phyloP scores from a whole-genome alignment of 768 basidiomycete species.

The Xerocomus spinulosus region DNA sequence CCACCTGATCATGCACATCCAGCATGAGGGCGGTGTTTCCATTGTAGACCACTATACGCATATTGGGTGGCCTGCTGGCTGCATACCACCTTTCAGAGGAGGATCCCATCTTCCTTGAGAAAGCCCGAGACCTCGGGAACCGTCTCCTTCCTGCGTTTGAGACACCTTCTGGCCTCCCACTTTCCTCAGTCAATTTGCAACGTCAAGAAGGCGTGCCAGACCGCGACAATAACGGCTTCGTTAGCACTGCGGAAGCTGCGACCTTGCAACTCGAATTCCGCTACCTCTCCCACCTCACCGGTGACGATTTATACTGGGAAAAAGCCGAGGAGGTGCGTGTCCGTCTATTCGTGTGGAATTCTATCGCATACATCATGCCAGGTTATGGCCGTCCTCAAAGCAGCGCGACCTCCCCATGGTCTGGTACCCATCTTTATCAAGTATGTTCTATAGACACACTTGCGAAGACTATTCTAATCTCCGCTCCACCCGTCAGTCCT shows the following conservation, averaged over 20 bases:
- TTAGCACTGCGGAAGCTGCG: constrained; percentile 81
- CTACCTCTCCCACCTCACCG: constrained; percentile 78
- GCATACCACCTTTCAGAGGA: constrained; percentile 73
- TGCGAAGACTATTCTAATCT: constrained; percentile 7
- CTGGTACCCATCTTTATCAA: constrained; percentile 82
- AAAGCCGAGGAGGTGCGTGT: constrained; percentile 62
- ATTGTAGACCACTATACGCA: constrained; percentile 80
- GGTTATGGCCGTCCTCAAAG: constrained; percentile 70
- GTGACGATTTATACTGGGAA: constrained; percentile 75
- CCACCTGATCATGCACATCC: neutral
- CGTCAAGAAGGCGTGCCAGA: constrained; percentile 56
- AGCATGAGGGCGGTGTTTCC: constrained; percentile 4
- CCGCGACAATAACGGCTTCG: constrained; percentile 51
- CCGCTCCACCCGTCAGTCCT: constrained; percentile 34
- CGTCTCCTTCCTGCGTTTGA: constrained; percentile 83
- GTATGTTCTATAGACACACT: constrained; percentile 38
- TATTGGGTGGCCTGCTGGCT: constrained; percentile 85
- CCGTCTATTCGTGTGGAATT: neutral
- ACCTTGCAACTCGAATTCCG: constrained; percentile 89
- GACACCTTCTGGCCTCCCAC: constrained; percentile 75
- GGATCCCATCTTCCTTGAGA: constrained; percentile 67
- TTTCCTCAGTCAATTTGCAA: constrained; percentile 74
- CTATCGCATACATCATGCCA: constrained; percentile 17
- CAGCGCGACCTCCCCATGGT: constrained; percentile 59
- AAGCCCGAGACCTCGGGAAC: constrained; percentile 79